These are phyloP conservation scores for Tetrahymena elliotti DNA, from an alignment of 73 alveolate species.

Conservation along the genomic window DNA sequence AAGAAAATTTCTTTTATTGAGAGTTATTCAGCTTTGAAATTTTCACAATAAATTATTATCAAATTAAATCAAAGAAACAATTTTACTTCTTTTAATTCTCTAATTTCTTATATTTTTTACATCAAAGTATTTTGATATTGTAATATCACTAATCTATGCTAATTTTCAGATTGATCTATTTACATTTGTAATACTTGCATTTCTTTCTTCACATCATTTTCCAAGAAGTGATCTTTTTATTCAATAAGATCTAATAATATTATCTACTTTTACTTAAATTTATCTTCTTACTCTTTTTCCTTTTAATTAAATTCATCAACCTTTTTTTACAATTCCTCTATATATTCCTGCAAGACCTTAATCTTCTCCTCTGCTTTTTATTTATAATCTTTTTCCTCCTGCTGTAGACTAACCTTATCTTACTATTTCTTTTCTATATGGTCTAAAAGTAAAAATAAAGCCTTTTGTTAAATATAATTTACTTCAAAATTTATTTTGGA, in stretches of 20 bases:
- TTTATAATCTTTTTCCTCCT: not conserved
- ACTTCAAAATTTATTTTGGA: no score
- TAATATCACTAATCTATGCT: not conserved
- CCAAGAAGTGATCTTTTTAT: not conserved
- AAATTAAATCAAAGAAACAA: not conserved
- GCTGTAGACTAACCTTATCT: not conserved
- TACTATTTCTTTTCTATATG: not conserved
- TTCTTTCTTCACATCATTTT: not conserved
- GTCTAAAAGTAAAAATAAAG: not conserved
- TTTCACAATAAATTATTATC: not conserved
- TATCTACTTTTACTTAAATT: not conserved
- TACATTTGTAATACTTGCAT: not conserved
- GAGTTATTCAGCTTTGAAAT: not conserved
- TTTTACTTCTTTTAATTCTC: not conserved
- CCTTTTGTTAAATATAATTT: not conserved
- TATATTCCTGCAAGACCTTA: not conserved
- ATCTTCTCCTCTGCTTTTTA: not conserved
- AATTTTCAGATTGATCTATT: not conserved
- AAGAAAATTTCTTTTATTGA: not conserved
- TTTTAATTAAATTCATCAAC: not conserved
- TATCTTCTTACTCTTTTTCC: not conserved
- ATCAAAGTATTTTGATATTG: not conserved
- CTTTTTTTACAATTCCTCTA: not conserved
- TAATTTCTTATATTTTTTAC: not conserved
- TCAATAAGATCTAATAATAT: not conserved